These are phyloP conservation scores for Hygrophorus russula DNA, from an alignment of 768 basidiomycete genomes.

Conservation along the genomic window DNA sequence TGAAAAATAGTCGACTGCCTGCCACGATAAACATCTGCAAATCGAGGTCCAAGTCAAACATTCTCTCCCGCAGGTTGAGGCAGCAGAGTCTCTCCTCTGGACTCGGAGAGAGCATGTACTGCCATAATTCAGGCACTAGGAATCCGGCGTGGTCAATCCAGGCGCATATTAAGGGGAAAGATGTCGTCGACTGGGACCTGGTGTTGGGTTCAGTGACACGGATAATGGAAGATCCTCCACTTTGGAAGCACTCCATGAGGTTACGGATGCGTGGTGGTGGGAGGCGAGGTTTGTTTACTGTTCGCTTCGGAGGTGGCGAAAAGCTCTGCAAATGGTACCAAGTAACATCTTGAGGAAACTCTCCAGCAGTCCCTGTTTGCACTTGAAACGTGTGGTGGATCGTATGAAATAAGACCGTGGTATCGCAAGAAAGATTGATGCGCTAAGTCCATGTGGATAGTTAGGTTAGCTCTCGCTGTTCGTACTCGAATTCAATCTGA, in stretches of 20 bases:
- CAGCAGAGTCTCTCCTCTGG: constrained; percentile 12
- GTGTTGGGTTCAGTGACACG: not conserved
- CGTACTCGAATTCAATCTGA: too few species aligned
- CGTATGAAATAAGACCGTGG: not conserved
- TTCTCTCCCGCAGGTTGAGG: constrained; percentile 10
- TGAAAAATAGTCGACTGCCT: constrained; percentile 10
- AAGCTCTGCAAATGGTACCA: constrained; percentile 11
- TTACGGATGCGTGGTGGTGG: too few species aligned
- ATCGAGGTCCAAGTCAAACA: constrained; percentile 13
- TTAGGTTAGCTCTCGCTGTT: not conserved
- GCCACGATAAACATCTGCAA: constrained; percentile 11
- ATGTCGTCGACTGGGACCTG: not conserved
- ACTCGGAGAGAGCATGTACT: constrained; percentile 13
- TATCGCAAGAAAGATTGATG: constrained; percentile 3
- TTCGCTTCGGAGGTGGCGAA: not conserved
- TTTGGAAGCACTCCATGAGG: too few species aligned
- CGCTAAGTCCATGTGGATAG: constrained; percentile 2
- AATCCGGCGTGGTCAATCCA: constrained; percentile 9
- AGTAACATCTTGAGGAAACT: constrained; percentile 10
- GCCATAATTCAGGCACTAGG: constrained; percentile 14
- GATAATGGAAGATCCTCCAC: too few species aligned
- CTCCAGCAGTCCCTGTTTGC: constrained; percentile 13
- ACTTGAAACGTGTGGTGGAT: constrained; percentile 11
- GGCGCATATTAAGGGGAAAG: constrained; percentile 12
- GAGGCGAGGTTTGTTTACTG: not conserved